Conservation (phyloP, 176 grass and related monocot species). For the Phyllostachys edulis region DNA sequence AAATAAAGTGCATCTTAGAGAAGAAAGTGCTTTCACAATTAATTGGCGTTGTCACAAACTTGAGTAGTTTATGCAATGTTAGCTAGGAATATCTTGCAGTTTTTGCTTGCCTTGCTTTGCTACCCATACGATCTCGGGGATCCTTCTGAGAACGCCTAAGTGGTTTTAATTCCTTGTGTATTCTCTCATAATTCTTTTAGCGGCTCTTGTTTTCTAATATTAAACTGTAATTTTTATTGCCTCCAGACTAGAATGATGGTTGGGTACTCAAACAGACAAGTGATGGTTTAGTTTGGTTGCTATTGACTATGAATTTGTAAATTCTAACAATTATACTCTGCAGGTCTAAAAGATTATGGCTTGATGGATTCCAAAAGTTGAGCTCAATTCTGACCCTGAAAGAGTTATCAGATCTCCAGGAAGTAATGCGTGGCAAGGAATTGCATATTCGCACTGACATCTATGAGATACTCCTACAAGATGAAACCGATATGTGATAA, state of each 20-base stretch:
- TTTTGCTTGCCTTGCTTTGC: not conserved
- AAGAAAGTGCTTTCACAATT: not conserved
- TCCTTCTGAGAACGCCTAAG: not conserved
- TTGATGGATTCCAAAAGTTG: conserved; percentile 90
- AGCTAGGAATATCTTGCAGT: not conserved
- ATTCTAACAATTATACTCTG: conserved; percentile 1
- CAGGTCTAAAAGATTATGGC: conserved; percentile 97
- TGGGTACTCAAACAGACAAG: not conserved
- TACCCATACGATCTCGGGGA: not conserved
- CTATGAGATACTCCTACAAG: conserved; percentile 90
- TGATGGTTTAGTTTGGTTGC: conserved; percentile 13
- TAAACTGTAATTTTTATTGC: conserved; percentile 7
- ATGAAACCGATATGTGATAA: conserved; percentile 60
- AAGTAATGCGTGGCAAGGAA: conserved; percentile 97
- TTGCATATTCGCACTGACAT: conserved; percentile 87
- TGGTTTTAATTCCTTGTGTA: conserved; percentile 11
- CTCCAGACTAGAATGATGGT: not conserved
- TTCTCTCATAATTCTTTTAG: conserved; percentile 1
- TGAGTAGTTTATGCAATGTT: conserved; percentile 12
- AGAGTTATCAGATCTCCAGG: conserved; percentile 91
- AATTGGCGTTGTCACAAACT: not conserved
- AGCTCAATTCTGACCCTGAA: conserved; percentile 73
- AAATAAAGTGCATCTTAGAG: not conserved
- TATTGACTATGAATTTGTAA: conserved; percentile 1
- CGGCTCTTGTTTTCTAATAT: not conserved